phyloP scores from a whole-genome alignment of 2,329 filamentous ascomycete species.

The Scorias spongiosa region DNA sequence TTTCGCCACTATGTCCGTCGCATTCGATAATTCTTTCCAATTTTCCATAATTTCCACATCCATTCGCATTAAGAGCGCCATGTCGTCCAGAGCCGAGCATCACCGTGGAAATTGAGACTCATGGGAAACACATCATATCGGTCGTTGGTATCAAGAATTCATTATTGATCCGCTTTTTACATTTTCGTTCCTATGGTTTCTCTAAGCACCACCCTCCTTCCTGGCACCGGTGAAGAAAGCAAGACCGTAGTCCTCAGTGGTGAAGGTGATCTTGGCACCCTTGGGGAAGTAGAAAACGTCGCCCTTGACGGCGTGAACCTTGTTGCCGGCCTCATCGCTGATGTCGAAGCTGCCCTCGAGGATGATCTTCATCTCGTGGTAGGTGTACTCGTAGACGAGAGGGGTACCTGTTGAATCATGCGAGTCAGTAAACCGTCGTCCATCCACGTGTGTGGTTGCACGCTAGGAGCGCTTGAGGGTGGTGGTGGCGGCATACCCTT shows the following conservation, averaged over 20 bases:
- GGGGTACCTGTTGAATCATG: constrained; percentile 31
- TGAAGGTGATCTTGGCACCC: constrained; percentile 50
- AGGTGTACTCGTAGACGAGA: constrained; percentile 53
- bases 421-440: too few relatives aligned
- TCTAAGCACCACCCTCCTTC: constrained; percentile 12
- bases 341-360: constrained; percentile 53
- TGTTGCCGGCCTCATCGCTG: constrained; percentile 45
- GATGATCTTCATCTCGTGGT: constrained; percentile 63
- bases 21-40: too few relatives aligned
- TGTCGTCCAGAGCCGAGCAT: too few relatives aligned
- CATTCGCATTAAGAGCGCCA: too few relatives aligned
- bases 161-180: background rate
- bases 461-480: background rate
- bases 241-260: constrained; percentile 15
- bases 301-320: constrained; percentile 43
- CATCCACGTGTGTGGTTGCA: too few relatives aligned
- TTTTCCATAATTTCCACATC: too few relatives aligned
- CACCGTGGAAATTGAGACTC: too few relatives aligned
- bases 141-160: too few relatives aligned
- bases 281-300: constrained; percentile 57
- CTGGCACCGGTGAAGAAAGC: constrained; percentile 14
- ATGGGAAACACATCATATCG: too few relatives aligned
- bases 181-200: background rate
- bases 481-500: constrained; percentile 28
- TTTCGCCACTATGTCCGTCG: too few relatives aligned